Percentiles rank a stretch among this genome's conserved stretches.
phyloP scores from a whole-genome alignment of 192 early-diverging fungal genomes.

The Coemansia sp. region DNA sequence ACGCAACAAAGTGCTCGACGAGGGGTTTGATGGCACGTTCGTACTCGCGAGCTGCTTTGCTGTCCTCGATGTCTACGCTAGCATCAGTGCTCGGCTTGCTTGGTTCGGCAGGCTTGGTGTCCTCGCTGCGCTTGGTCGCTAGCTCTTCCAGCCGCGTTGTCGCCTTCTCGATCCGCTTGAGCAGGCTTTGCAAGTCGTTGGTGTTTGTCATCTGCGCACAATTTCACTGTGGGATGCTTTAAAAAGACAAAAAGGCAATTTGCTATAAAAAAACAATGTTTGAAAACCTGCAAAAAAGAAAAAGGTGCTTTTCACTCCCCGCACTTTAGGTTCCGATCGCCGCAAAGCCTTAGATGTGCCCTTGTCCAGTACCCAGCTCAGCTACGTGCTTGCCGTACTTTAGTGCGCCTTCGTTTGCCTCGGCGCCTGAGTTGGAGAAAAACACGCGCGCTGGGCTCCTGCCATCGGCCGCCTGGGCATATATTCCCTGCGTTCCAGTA shows the following conservation, averaged over 20 bases:
- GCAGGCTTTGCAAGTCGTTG: slow-evolving; percentile 59
- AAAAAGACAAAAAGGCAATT: not conserved
- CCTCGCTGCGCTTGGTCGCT: slow-evolving; percentile 58
- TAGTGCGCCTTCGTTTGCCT: slow-evolving; percentile 95
- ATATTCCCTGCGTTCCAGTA: slow-evolving; percentile 47
- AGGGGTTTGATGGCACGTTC: slow-evolving; percentile 52
- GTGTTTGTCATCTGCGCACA: slow-evolving; percentile 37
- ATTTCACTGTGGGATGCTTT: not conserved
- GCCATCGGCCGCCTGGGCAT: slow-evolving; percentile 24
- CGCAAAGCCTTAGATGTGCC: slow-evolving; percentile 51
- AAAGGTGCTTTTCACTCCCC: not conserved
- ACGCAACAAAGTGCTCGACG: slow-evolving; percentile 38
- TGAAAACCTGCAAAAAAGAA: slow-evolving; percentile 7
- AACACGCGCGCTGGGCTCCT: slow-evolving; percentile 71
- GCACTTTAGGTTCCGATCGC: slow-evolving; percentile 59
- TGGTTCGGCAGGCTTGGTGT: slow-evolving; percentile 8
- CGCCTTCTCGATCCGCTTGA: slow-evolving; percentile 90
- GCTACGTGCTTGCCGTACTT: slow-evolving; percentile 71
- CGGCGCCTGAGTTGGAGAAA: slow-evolving; percentile 97
- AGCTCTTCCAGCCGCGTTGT: slow-evolving; percentile 88
- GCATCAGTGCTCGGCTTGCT: slow-evolving; percentile 6
- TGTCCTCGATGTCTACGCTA: slow-evolving; percentile 21
- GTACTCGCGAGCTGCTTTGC: slow-evolving; percentile 55
- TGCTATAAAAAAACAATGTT: not conserved
- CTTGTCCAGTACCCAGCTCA: slow-evolving; percentile 32